These are phyloP conservation scores for Diaporthe australafricana DNA, from an alignment of 2,329 filamentous ascomycete species.

Conservation along the genomic window DNA sequence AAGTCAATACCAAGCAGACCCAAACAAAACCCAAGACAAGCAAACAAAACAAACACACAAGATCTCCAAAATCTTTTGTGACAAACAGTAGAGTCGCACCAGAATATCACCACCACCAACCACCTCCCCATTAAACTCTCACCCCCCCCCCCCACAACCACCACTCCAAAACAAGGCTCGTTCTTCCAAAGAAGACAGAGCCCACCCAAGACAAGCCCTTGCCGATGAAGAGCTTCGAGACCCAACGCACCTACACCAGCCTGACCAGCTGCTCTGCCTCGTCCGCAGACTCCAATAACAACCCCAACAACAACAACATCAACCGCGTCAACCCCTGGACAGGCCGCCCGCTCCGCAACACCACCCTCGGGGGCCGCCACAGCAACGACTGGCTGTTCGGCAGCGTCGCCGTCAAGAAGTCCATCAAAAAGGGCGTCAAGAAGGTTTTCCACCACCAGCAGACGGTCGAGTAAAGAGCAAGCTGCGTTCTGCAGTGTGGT, in stretches of 20 bases:
- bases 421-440: conserved; percentile 31
- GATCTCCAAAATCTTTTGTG: background rate
- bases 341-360: conserved; percentile 34
- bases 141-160: background rate
- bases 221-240: conserved; percentile 32
- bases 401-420: conserved; percentile 32
- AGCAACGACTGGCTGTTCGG: conserved; percentile 37
- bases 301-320: background rate
- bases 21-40: background rate
- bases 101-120: background rate
- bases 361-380: conserved; percentile 33
- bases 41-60: background rate
- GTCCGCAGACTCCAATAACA: background rate
- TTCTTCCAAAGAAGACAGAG: conserved; percentile 6
- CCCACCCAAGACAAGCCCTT: background rate
- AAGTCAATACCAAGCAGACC: background rate
- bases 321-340: conserved; percentile 20
- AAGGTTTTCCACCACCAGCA: conserved; percentile 1
- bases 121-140: background rate
- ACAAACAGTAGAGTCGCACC: background rate
- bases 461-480: too few relatives aligned
- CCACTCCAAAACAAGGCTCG: background rate
- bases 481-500: too few relatives aligned
- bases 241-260: conserved; percentile 18
- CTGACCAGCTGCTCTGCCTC: conserved; percentile 19